These are phyloP conservation scores for Vitis cinerea DNA, from an alignment of 164 flowering plant genomes.

Conservation along the genomic window DNA sequence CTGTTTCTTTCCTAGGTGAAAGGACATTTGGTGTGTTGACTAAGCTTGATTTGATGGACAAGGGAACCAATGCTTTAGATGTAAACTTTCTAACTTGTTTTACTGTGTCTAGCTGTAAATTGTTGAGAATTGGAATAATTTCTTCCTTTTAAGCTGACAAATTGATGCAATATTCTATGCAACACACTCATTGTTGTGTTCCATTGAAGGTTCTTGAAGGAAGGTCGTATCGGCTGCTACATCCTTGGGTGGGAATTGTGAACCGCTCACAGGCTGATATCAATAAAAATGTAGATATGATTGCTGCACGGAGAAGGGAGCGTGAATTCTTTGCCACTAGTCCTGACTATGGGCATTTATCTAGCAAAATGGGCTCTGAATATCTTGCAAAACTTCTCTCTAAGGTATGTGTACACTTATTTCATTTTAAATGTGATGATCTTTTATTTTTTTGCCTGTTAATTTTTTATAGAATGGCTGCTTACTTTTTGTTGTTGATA, in stretches of 20 bases:
- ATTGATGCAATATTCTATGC: too few relatives aligned
- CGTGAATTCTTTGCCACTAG: slow-evolving; percentile 74
- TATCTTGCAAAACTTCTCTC: slow-evolving; percentile 93
- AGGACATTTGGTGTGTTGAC: slow-evolving; percentile 93
- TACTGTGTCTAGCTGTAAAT: neutral
- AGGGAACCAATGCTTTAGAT: slow-evolving; percentile 88
- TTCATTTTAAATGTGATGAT: neutral
- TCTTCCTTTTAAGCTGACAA: neutral
- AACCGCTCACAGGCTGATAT: slow-evolving; percentile 96
- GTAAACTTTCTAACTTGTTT: slow-evolving; percentile 36
- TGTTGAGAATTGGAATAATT: neutral
- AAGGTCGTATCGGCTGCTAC: slow-evolving; percentile 71
- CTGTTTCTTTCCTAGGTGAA: slow-evolving; percentile 53
- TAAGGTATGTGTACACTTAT: slow-evolving; percentile 39
- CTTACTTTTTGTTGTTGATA: neutral
- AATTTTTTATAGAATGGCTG: neutral
- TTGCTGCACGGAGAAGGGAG: slow-evolving; percentile 73
- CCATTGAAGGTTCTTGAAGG: slow-evolving; percentile 82
- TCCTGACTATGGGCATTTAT: slow-evolving; percentile 81
- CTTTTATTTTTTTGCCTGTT: neutral
- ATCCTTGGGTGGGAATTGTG: slow-evolving; percentile 96
- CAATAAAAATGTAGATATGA: slow-evolving; percentile 84
- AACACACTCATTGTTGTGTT: neutral
- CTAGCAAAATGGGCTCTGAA: slow-evolving; percentile 87
- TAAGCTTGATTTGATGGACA: slow-evolving; percentile 95